Evolutionary conservation across 495 filamentous ascomycete species (phyloP).

Genomic region (Penicillium simplicissimum): DNA sequence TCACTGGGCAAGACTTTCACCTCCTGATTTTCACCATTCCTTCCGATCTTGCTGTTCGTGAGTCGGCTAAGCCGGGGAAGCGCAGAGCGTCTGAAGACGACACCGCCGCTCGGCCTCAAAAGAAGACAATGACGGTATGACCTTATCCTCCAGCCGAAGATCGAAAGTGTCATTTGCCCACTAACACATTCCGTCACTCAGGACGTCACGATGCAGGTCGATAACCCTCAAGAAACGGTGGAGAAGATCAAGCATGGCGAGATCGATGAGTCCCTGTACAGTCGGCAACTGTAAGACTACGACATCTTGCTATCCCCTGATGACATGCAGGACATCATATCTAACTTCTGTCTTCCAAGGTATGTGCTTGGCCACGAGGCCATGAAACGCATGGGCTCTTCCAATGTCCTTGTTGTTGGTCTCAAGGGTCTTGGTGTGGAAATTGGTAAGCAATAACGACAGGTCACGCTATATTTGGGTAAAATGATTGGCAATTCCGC

Average conservation of each 20-base stretch:
- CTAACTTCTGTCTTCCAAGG: constrained; percentile 31
- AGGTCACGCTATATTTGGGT: neutral
- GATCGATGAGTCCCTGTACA: constrained; percentile 98
- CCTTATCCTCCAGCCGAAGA: neutral
- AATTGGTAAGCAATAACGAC: constrained; percentile 58
- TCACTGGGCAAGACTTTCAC: constrained; percentile 51
- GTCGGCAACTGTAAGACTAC: constrained; percentile 75
- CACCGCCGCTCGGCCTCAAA: constrained; percentile 63
- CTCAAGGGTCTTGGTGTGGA: constrained; percentile 94
- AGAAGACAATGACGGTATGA: constrained; percentile 85
- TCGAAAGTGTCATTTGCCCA: constrained; percentile 10
- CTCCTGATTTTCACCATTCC: constrained; percentile 52
- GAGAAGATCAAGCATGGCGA: constrained; percentile 64
- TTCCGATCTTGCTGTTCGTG: constrained; percentile 54
- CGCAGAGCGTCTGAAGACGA: constrained; percentile 81
- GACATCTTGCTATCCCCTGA: neutral
- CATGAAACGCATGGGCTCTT: constrained; percentile 98
- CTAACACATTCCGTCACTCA: constrained; percentile 23
- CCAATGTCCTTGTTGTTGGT: constrained; percentile 90
- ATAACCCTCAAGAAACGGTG: constrained; percentile 57
- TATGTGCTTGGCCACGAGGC: constrained; percentile 98
- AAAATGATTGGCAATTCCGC: neutral
- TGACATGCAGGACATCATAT: neutral
- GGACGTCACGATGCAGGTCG: constrained; percentile 83
- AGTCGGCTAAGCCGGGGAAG: constrained; percentile 72